phyloP scores from a whole-genome alignment of 2,329 filamentous ascomycete species.

The Botrytis byssoidea region DNA sequence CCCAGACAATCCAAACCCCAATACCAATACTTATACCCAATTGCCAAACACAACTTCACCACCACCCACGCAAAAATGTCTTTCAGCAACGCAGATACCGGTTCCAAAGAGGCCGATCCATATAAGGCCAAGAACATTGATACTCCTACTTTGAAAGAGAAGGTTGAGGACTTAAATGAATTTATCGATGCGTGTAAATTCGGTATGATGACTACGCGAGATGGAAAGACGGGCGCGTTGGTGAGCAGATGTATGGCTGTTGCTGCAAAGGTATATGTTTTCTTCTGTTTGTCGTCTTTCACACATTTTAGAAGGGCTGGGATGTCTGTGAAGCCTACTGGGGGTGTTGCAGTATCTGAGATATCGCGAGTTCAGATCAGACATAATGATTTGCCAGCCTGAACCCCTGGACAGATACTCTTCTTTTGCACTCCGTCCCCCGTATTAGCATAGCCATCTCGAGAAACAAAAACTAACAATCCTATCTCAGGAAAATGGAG shows the following conservation, averaged over 20 bases:
- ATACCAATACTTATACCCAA: background rate
- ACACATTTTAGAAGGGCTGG: no score
- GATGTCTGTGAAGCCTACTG: fast-evolving
- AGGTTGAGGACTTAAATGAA: slow-evolving; percentile 68
- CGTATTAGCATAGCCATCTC: no score
- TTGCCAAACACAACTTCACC: background rate
- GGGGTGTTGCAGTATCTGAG: background rate
- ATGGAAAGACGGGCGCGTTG: slow-evolving; percentile 61
- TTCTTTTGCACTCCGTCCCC: no score
- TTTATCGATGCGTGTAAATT: slow-evolving; percentile 78
- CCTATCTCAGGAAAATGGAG: slow-evolving; percentile 63
- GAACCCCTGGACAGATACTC: background rate
- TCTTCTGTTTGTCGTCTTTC: background rate
- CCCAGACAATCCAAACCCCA: background rate
- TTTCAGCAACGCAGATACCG: slow-evolving; percentile 60
- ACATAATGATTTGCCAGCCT: background rate
- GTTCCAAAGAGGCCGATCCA: slow-evolving; percentile 66
- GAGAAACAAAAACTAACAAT: background rate
- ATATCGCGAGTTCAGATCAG: background rate
- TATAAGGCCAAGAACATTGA: slow-evolving; percentile 74
- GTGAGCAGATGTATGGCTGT: slow-evolving; percentile 85
- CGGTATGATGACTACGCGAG: slow-evolving; percentile 83
- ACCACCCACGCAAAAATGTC: slow-evolving; percentile 30
- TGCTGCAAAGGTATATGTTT: slow-evolving; percentile 62
- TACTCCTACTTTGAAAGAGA: slow-evolving; percentile 61